phyloP scores from a whole-genome alignment of 345 rosid genomes.

The Geranium brycei region DNA sequence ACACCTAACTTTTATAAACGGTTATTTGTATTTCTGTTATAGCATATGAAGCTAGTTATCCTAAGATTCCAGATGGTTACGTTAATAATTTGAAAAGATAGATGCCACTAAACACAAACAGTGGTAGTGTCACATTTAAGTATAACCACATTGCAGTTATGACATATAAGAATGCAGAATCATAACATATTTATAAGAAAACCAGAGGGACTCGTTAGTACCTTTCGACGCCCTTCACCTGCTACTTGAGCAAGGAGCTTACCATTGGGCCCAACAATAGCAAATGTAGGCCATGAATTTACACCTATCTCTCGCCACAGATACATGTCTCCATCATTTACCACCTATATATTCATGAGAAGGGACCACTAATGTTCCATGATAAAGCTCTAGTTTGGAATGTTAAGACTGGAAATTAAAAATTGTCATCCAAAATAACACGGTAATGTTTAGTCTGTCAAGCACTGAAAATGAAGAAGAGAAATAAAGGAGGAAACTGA shows the following conservation, averaged over 20 bases:
- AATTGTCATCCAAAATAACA: neutral
- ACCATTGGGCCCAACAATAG: conserved; percentile 75
- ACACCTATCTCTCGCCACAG: conserved; percentile 85
- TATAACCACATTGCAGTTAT: neutral
- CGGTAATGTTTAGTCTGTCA: neutral
- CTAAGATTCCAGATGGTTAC: neutral
- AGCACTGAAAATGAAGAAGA: neutral
- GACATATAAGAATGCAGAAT: neutral
- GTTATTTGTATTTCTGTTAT: neutral
- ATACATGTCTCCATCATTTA: conserved; percentile 89
- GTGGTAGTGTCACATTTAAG: neutral
- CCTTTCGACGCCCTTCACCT: conserved; percentile 85
- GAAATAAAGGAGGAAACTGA: neutral
- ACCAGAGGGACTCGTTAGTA: conserved; percentile 19
- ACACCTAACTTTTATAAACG: neutral
- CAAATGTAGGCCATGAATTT: conserved; percentile 95
- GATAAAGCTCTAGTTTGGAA: neutral
- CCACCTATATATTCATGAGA: conserved; percentile 44
- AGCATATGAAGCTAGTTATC: neutral
- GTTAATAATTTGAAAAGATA: no score
- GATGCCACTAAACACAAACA: neutral
- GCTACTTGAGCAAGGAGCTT: conserved; percentile 68
- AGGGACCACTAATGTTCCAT: neutral
- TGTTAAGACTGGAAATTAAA: neutral
- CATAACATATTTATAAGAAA: neutral